These are phyloP conservation scores for Candida piceae DNA, from an alignment of 805 yeast species.

Conservation along the genomic window DNA sequence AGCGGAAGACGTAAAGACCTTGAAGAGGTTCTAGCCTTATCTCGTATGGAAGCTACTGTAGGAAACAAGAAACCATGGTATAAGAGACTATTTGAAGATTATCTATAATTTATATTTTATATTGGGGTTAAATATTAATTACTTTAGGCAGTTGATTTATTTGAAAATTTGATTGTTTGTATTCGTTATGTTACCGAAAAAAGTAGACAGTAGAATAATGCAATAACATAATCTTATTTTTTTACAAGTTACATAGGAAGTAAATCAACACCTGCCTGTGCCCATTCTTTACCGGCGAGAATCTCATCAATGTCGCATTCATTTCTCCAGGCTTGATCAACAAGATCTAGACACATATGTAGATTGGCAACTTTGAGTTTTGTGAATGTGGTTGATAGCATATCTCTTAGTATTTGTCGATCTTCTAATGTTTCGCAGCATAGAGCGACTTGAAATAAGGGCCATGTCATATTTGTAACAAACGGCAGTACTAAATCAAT, in stretches of 20 bases:
- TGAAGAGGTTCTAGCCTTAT: slow-evolving; percentile 14
- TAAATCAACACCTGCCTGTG: slow-evolving; percentile 40
- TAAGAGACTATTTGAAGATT: neutral
- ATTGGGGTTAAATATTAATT: too few species aligned
- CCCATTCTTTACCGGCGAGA: slow-evolving; percentile 33
- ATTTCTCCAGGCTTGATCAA: slow-evolving; percentile 35
- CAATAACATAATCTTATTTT: too few species aligned
- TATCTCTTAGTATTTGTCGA: slow-evolving; percentile 18
- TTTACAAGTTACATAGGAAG: slow-evolving; percentile 29
- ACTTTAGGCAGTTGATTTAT: too few species aligned
- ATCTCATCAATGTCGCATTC: slow-evolving; percentile 33
- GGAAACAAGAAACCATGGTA: neutral
- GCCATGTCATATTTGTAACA: slow-evolving; percentile 50
- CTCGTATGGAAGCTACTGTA: neutral
- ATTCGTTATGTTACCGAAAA: too few species aligned
- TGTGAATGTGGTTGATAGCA: slow-evolving; percentile 31
- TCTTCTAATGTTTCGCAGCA: slow-evolving; percentile 31
- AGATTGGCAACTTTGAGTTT: slow-evolving; percentile 40
- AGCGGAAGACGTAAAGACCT: slow-evolving; percentile 41
- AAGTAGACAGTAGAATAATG: too few species aligned
- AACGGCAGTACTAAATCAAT: slow-evolving; percentile 35
- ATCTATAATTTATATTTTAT: too few species aligned
- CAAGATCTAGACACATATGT: slow-evolving; percentile 31
- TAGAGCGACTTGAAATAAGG: slow-evolving; percentile 42
- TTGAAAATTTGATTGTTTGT: too few species aligned